Evolutionary conservation across 371 early-diverging fungal species (phyloP).

Genomic region (Mortierella sp.): DNA sequence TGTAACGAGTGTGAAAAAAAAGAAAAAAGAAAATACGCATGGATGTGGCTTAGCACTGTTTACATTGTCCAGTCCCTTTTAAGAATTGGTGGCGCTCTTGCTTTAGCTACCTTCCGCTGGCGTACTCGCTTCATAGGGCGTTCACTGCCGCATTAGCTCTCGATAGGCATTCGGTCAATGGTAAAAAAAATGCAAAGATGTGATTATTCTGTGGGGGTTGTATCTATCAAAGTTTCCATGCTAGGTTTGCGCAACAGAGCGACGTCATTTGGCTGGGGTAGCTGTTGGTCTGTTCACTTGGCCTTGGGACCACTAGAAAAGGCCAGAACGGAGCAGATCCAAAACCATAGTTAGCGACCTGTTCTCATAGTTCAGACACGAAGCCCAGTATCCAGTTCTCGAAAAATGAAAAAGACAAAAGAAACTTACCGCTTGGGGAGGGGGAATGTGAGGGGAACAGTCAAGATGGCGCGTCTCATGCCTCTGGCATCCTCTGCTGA

Average conservation of each 20-base stretch:
- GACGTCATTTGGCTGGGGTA: neutral
- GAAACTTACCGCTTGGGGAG: conserved; percentile 54
- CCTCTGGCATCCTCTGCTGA: conserved; percentile 30
- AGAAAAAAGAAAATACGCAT: conserved; percentile 1
- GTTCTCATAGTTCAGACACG: too few species aligned
- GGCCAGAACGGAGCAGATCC: neutral
- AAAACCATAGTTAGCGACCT: neutral
- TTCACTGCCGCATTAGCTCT: neutral
- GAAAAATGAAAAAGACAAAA: neutral
- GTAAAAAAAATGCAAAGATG: conserved; percentile 8
- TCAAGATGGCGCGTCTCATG: conserved; percentile 61
- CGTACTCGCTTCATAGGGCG: neutral
- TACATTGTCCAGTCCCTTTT: conserved; percentile 5
- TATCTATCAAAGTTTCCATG: neutral
- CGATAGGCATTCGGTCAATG: neutral
- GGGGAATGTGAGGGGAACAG: conserved; percentile 66
- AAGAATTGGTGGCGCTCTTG: neutral
- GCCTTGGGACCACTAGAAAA: conserved; percentile 30
- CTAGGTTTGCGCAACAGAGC: neutral
- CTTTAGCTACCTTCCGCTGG: too few species aligned
- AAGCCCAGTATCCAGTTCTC: too few species aligned
- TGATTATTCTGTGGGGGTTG: conserved; percentile 7
- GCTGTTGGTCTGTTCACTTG: neutral
- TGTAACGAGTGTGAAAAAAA: neutral
- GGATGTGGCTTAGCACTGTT: conserved; percentile 9